Conservation (phyloP, 805 yeast species). For the Zygotorulaspora chibaensis region DNA sequence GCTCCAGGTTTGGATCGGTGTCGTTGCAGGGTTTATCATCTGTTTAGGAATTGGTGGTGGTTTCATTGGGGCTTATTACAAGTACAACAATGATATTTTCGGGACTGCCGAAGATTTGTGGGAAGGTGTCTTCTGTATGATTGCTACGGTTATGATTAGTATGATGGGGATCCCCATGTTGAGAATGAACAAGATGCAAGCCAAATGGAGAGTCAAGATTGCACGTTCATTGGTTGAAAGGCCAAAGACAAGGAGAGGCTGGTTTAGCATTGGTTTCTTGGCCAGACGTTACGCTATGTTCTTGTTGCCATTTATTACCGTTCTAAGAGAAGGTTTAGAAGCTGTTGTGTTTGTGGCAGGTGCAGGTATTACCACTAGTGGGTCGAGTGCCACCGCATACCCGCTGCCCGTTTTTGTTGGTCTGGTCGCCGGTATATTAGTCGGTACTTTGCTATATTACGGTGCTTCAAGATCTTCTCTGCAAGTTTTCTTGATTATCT, state of each 20-base stretch:
- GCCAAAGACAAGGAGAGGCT: constrained; percentile 47
- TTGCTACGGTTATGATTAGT: constrained; percentile 86
- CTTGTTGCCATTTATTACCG: constrained; percentile 82
- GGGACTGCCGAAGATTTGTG: constrained; percentile 84
- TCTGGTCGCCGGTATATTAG: constrained; percentile 66
- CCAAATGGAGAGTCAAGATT: constrained; percentile 93
- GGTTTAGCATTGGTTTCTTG: constrained; percentile 51
- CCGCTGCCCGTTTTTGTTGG: constrained; percentile 94
- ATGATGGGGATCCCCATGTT: constrained; percentile 96
- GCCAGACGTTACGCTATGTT: constrained; percentile 82
- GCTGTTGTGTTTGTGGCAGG: constrained; percentile 96
- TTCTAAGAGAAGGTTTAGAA: constrained; percentile 94
- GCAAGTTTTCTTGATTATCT: constrained; percentile 79
- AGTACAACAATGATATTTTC: constrained; percentile 79
- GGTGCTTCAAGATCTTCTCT: constrained; percentile 81
- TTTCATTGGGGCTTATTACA: constrained; percentile 89
- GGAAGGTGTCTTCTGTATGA: constrained; percentile 93
- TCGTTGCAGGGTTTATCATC: constrained; percentile 62
- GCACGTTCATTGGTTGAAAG: constrained; percentile 72
- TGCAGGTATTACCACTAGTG: constrained; percentile 65
- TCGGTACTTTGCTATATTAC: constrained; percentile 70
- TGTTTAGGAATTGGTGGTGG: constrained; percentile 88
- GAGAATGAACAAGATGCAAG: constrained; percentile 92
- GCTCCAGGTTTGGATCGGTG: constrained; percentile 87
- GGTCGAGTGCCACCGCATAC: constrained; percentile 62